Evolutionary conservation across 441 rosid genomes (phyloP).

Genomic region (Eruca vesicaria): DNA sequence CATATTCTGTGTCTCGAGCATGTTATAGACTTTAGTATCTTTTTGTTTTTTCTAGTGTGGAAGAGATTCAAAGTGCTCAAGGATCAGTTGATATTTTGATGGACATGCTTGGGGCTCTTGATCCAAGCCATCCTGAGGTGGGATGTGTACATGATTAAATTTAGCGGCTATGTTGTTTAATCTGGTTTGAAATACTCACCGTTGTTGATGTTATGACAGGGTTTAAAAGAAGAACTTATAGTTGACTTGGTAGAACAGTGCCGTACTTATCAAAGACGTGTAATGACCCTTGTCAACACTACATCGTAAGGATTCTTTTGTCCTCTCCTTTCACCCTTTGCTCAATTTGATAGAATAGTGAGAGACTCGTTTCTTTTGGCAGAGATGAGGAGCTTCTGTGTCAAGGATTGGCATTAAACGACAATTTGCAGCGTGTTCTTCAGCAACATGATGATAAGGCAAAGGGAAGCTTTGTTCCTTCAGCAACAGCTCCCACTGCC

Average conservation of each 20-base stretch:
- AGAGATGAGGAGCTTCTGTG: constrained; percentile 85
- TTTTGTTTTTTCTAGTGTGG: constrained; percentile 47
- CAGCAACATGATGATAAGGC: constrained; percentile 77
- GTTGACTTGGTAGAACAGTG: constrained; percentile 95
- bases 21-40: constrained; percentile 10
- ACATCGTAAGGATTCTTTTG: constrained; percentile 54
- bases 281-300: constrained; percentile 73
- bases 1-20: background rate
- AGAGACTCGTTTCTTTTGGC: constrained; percentile 20
- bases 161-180: background rate
- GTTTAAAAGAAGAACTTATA: constrained; percentile 78
- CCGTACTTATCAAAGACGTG: constrained; percentile 83
- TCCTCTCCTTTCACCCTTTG: background rate
- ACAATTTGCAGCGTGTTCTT: too few relatives aligned
- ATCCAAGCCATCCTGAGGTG: constrained; percentile 81
- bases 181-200: background rate
- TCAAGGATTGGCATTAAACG: too few relatives aligned
- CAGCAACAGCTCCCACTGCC: constrained; percentile 33
- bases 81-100: constrained; percentile 73
- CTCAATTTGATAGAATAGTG: background rate
- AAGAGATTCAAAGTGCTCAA: constrained; percentile 75
- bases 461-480: constrained; percentile 48
- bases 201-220: constrained; percentile 47
- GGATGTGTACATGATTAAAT: background rate
- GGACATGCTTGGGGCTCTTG: constrained; percentile 94